Base-by-base conservation (phyloP, 78 protist genomes). In the Paratrimastix pyriformis region DNA sequence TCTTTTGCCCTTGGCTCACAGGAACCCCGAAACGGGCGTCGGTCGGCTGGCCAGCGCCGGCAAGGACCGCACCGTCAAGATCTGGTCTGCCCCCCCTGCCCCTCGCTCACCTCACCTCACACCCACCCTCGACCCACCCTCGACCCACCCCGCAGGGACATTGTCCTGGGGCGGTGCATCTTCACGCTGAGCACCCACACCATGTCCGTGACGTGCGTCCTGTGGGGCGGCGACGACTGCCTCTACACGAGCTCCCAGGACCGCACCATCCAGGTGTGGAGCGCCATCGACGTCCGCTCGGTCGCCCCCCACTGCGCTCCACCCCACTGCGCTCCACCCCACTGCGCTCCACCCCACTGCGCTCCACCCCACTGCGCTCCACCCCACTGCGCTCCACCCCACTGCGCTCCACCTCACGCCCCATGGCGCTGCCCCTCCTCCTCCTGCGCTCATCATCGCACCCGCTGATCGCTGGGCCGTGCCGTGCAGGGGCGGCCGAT, bases 191-290 rank as follows among this genome's bases (percentile, higher is more conserved):
- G 64, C 26, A 91, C 93, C 13, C 99, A 97, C 84, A 84, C 90
- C 21, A 38, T 57, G 48, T n/a, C 86, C 0, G 96, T 96, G 4
- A 82, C 97, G 21, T 84, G 92, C 55, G 79, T 97, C 3, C 45
- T 26, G 26, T 96, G 99, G 99, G 92, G 97, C 50, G 97, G 98
- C 24, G 86, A 81, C 26, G 96, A 90, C 4, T 62, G 82, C n/a
- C 77, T 96, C 45, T 89, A 89, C 82, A 74, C 96, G 0, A 91
- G 89, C 1, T 69, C 87, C 24, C 96, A 91, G 48, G 99, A 96
- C 82, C 69, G 94, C 24, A 90, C 93, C 30, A 74, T 96, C 66
- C 87, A 86, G 78, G 93, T 92, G 50, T 87, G 88, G 88, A 48
- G 69, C 35, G 66, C 83, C 18, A 37, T 13, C 4, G 80, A 86